phyloP scores from a whole-genome alignment of 805 yeast species.

The Myxozyma melibiosi region DNA sequence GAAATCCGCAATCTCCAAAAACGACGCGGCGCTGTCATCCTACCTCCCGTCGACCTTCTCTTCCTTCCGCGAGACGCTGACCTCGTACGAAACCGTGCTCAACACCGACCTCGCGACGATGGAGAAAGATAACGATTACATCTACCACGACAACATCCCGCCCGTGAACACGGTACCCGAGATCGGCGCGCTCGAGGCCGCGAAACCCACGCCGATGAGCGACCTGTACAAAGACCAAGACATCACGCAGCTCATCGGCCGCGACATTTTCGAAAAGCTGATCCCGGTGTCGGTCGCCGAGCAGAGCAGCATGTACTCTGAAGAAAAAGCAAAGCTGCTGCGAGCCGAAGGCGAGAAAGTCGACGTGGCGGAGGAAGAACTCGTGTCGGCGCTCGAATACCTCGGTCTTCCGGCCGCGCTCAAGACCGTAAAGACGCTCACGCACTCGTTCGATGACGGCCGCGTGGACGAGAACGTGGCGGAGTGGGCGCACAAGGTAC shows the following conservation, averaged over 20 bases:
- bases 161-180: conserved; percentile 60
- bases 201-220: conserved; percentile 57
- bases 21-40: conserved; percentile 35
- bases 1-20: conserved; percentile 50
- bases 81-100: conserved; percentile 35
- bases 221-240: conserved; percentile 48
- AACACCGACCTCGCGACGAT: conserved; percentile 45
- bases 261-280: conserved; percentile 71
- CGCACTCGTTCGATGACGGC: conserved; percentile 20
- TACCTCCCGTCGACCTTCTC: conserved; percentile 35
- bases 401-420: conserved; percentile 72
- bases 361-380: conserved; percentile 78
- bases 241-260: conserved; percentile 51
- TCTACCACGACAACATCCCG: conserved; percentile 81
- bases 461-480: conserved; percentile 22
- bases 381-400: conserved; percentile 76
- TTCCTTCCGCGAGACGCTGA: conserved; percentile 33
- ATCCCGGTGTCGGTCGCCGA: conserved; percentile 88
- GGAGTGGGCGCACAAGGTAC: conserved; percentile 23
- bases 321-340: conserved; percentile 76
- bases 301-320: conserved; percentile 82
- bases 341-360: conserved; percentile 73
- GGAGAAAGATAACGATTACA: conserved; percentile 84
- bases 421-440: conserved; percentile 50
- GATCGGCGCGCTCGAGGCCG: conserved; percentile 69